phyloP scores from a whole-genome alignment of 148 eudicot genomes.

The Gaultheria prostrata region DNA sequence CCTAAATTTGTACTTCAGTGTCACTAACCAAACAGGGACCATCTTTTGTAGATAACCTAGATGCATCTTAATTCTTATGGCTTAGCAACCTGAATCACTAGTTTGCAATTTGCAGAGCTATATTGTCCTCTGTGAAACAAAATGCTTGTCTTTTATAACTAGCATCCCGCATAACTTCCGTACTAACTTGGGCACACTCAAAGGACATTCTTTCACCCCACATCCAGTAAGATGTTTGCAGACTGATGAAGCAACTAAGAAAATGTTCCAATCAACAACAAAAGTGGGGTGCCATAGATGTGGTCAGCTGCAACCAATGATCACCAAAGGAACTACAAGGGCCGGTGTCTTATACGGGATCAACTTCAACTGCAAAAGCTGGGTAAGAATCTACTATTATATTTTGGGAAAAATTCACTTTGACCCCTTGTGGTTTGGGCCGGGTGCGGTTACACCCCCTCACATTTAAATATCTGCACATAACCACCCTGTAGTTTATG shows the following conservation, averaged over 20 bases:
- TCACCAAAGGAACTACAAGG: not conserved
- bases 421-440: no score
- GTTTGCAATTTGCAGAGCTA: not conserved
- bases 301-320: not conserved
- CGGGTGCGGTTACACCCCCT: no score
- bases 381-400: not conserved
- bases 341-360: not conserved
- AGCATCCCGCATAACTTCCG: not conserved
- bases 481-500: no score
- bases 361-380: not conserved
- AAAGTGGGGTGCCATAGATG: not conserved
- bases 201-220: not conserved
- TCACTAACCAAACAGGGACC: not conserved
- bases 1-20: not conserved
- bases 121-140: not conserved
- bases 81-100: not conserved
- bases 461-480: no score
- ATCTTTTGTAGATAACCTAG: not conserved
- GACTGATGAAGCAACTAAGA: not conserved
- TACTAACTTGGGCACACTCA: not conserved
- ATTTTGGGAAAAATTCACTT: no score
- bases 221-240: not conserved
- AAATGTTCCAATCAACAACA: not conserved
- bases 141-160: not conserved
- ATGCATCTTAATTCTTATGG: not conserved